Base-by-base conservation (phyloP, 306 rosid genomes). In the Inga leiocalycina region DNA sequence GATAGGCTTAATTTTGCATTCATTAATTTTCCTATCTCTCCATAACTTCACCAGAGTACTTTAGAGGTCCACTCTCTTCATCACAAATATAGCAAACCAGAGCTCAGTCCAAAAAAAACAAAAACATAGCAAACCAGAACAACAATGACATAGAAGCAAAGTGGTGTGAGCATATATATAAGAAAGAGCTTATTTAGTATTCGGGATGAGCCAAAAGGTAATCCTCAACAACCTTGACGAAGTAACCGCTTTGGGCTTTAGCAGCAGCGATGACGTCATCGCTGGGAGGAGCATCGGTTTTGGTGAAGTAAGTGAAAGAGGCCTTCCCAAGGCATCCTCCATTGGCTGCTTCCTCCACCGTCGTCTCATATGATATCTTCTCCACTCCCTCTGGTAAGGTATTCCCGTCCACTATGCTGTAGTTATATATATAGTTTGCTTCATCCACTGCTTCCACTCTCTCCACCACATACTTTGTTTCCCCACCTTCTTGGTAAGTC, bases 341-440 rank as follows among this genome's bases (percentile, higher is more conserved):
- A 72, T 79, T 56, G 8, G 82, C 48, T 0, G 65, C 82, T 32
- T 84, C 89, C 46, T 80, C 87, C 65, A 90, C 35, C 79, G 84
- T 79, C 51, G 59, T 84, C 82, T 88, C 79, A 30, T 72, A 85
- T 7, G 77, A 51, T 4, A 91, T 74, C 78, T 89, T 90, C 86
- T 89, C 92, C 2, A 88, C 57, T 35, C 56, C 30, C 0, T 91
- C 90, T 1, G 83, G 43, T n/a, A 89, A 35, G 0, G 68, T 88
- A 65, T 74, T 91, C 0, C 93, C 96, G 32, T 71, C 96, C 16
- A 81, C 81, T 68, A 87, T 76, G 76, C 84, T 85, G 88, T 87
- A 92, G 48, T 77, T 75, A 76, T 90, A 90, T 20, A 65, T 74
- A n/a, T 79, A 83, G 44, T 30, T n/a, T 62, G 51, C 88, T 82